Conservation (phyloP, 1,284 basidiomycete genomes). For the Rhodotorula sp. region DNA sequence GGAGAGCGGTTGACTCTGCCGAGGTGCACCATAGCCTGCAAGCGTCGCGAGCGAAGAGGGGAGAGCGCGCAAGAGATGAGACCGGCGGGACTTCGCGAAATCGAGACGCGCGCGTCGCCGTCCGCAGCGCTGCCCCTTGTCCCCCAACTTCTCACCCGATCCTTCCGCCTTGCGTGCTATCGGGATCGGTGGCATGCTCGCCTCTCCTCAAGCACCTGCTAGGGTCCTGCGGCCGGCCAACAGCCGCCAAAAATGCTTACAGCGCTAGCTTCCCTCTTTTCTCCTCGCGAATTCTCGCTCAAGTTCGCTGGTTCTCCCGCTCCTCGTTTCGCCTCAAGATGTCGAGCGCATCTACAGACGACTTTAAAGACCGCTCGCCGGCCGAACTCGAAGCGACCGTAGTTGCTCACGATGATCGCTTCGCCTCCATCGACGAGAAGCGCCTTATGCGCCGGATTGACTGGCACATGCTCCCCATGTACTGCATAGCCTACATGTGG, state of each 20-base stretch:
- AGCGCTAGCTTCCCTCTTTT: background rate
- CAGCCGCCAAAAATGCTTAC: too few relatives aligned
- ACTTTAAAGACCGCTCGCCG: background rate
- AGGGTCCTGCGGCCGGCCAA: too few relatives aligned
- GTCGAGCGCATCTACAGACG: background rate
- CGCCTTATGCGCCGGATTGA: conserved; percentile 8
- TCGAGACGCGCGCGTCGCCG: background rate
- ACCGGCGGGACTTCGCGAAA: background rate
- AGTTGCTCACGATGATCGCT: background rate
- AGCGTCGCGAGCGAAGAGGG: too few relatives aligned
- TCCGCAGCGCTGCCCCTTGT: background rate
- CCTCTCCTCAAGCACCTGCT: background rate
- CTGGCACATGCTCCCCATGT: background rate
- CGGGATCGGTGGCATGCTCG: background rate
- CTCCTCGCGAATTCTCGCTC: background rate
- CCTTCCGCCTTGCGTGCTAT: background rate
- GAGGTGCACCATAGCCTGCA: too few relatives aligned
- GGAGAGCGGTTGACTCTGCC: too few relatives aligned
- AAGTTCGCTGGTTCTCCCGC: background rate
- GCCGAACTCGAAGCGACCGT: conserved; percentile 2
- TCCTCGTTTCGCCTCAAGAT: background rate
- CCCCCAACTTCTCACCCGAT: background rate
- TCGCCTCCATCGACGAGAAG: conserved; percentile 11
- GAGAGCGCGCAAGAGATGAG: background rate
- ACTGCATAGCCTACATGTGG: conserved; percentile 11